A percentile compares a stretch with the other conserved stretches of the same genome.
Evolutionary conservation across 116 monocot genomes (phyloP).

Genomic region (Phalaenopsis hybrid): DNA sequence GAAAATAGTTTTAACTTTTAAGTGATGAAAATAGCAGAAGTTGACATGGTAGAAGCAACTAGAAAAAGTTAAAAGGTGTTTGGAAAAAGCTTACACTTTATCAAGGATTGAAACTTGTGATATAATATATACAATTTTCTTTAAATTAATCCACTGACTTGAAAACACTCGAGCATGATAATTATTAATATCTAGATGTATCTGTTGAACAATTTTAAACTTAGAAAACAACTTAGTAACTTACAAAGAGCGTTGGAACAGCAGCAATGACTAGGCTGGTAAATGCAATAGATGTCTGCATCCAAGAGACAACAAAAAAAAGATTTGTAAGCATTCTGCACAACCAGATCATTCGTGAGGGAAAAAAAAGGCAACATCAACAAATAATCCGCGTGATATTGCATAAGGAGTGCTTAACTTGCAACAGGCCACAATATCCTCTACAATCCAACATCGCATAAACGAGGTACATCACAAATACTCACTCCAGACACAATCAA

Average conservation of each 20-base stretch:
- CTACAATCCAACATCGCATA: not conserved
- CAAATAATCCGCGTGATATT: not conserved
- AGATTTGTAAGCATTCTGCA: not conserved
- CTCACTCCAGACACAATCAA: too few relatives aligned
- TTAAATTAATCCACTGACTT: not conserved
- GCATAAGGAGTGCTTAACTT: not conserved
- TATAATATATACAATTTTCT: not conserved
- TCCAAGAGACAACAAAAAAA: slow-evolving; percentile 3
- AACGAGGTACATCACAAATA: too few relatives aligned
- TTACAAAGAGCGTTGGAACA: slow-evolving; percentile 73
- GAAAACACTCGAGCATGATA: not conserved
- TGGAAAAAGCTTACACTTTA: not conserved
- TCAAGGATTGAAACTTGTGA: not conserved
- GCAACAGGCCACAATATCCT: not conserved
- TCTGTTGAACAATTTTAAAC: not conserved
- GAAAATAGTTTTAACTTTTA: not conserved
- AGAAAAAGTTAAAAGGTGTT: not conserved
- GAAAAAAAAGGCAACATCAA: not conserved
- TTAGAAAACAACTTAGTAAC: slow-evolving; percentile 16
- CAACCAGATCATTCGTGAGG: not conserved
- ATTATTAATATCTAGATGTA: not conserved
- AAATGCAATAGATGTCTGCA: slow-evolving; percentile 80
- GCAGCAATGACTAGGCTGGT: slow-evolving; percentile 66
- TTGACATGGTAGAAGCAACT: not conserved
- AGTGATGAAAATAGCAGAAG: not conserved